Percentiles rank a stretch among this genome's conserved stretches.
These are phyloP conservation scores for Ceratobasidium sp. DNA, from an alignment of 1,284 basidiomycete species.

Conservation along the genomic window DNA sequence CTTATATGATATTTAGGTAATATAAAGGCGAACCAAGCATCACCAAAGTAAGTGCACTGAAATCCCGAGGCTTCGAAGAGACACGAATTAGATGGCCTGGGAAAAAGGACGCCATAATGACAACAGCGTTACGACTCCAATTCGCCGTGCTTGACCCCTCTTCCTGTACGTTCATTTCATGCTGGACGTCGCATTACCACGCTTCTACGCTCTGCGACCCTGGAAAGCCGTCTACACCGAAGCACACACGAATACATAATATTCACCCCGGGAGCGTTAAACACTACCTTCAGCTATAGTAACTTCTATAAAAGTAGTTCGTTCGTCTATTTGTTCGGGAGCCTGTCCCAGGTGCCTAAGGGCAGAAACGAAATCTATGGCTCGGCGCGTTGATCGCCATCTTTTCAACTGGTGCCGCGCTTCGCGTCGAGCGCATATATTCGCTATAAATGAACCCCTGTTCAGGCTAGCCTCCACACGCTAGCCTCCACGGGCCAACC, in stretches of 20 bases:
- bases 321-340: no score
- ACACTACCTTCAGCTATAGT: constrained; percentile 22
- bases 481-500: no score
- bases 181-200: constrained; percentile 26
- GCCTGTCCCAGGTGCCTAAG: no score
- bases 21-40: no score
- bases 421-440: no score
- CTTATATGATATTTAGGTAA: no score
- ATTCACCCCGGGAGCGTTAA: constrained; percentile 38
- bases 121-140: constrained; percentile 30
- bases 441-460: no score
- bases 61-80: constrained; percentile 31
- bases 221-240: constrained; percentile 38
- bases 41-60: constrained; percentile 19
- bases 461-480: no score
- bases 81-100: constrained; percentile 3
- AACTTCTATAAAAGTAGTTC: no score
- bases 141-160: constrained; percentile 37
- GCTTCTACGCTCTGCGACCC: constrained; percentile 37
- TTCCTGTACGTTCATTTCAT: neutral
- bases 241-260: constrained; percentile 27
- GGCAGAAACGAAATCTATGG: no score
- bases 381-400: no score
- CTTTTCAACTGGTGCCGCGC: no score
- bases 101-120: constrained; percentile 20